Conservation (phyloP, 352 stramenopile genomes). For the Phytophthora boehmeriae region DNA sequence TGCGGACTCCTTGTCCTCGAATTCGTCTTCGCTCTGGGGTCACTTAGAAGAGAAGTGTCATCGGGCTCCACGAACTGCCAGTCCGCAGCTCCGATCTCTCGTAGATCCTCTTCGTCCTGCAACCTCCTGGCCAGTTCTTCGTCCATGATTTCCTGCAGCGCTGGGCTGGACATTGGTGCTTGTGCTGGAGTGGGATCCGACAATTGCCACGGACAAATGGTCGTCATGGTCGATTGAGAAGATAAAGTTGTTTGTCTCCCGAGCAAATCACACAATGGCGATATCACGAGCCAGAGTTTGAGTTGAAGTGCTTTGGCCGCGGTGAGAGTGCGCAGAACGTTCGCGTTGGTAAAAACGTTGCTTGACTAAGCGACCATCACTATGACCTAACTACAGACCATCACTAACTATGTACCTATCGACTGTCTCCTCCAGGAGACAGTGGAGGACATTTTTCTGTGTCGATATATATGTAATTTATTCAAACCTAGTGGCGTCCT, state of each 20-base stretch:
- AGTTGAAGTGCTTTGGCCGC: constrained; percentile 24
- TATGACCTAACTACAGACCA: no score
- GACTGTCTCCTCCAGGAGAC: background rate
- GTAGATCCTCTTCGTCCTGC: constrained; percentile 29
- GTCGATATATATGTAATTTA: no score
- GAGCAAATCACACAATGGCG: constrained; percentile 19
- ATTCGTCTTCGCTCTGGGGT: constrained; percentile 5
- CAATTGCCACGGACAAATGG: constrained; percentile 18
- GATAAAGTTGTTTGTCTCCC: no score
- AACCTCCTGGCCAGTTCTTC: constrained; percentile 58
- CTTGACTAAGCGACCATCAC: no score
- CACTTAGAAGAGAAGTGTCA: background rate
- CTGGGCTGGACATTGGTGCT: constrained; percentile 22
- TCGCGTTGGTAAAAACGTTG: constrained; percentile 4
- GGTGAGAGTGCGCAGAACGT: constrained; percentile 22
- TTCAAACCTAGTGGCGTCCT: no score
- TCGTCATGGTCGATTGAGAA: constrained; percentile 16
- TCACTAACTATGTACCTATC: no score
- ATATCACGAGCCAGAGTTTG: no score
- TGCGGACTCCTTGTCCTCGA: constrained; percentile 21
- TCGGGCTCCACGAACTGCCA: constrained; percentile 13
- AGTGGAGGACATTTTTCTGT: background rate
- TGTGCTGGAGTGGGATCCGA: constrained; percentile 4
- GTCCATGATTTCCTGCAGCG: constrained; percentile 72
- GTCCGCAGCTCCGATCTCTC: background rate